Percentiles rank a stretch among this genome's conserved stretches.
Evolutionary conservation across 768 basidiomycete genomes (phyloP).

Genomic region (Mycena floridula): DNA sequence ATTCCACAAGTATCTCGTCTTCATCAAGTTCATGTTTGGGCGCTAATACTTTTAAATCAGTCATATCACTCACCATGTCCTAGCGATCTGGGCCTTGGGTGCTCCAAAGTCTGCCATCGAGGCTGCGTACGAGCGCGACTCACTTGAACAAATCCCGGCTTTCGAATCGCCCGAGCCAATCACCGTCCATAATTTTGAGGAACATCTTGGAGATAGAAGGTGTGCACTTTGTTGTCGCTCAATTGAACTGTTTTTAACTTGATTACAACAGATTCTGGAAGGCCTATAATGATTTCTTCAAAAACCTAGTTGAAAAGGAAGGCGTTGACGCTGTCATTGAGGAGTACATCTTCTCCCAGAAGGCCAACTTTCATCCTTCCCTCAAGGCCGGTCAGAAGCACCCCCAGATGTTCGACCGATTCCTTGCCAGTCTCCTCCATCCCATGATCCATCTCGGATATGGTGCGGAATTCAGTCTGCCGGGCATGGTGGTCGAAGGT

Average conservation of each 20-base stretch:
- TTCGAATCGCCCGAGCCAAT: constrained; percentile 41
- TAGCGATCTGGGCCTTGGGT: constrained; percentile 59
- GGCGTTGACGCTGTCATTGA: constrained; percentile 45
- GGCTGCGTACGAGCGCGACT: constrained; percentile 28
- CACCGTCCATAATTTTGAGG: constrained; percentile 39
- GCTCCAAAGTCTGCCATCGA: constrained; percentile 33
- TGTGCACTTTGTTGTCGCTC: no score
- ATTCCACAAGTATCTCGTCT: constrained; percentile 51
- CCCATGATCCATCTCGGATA: constrained; percentile 44
- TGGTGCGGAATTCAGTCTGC: constrained; percentile 39
- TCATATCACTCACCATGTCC: constrained; percentile 51
- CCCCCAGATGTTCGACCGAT: constrained; percentile 23
- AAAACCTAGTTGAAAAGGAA: constrained; percentile 31
- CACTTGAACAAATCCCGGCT: constrained; percentile 25
- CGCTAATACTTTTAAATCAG: no score
- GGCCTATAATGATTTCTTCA: constrained; percentile 58
- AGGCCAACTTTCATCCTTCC: background rate
- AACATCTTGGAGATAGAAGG: constrained; percentile 54
- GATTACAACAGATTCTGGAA: no score
- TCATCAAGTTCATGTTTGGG: no score
- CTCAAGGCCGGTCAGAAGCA: background rate
- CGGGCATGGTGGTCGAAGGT: constrained; percentile 45
- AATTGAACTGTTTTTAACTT: no score
- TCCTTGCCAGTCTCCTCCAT: constrained; percentile 35
- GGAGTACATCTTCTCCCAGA: constrained; percentile 51